Conservation (phyloP, 2,329 filamentous ascomycete genomes). For the Neofusicoccum cordaticola region DNA sequence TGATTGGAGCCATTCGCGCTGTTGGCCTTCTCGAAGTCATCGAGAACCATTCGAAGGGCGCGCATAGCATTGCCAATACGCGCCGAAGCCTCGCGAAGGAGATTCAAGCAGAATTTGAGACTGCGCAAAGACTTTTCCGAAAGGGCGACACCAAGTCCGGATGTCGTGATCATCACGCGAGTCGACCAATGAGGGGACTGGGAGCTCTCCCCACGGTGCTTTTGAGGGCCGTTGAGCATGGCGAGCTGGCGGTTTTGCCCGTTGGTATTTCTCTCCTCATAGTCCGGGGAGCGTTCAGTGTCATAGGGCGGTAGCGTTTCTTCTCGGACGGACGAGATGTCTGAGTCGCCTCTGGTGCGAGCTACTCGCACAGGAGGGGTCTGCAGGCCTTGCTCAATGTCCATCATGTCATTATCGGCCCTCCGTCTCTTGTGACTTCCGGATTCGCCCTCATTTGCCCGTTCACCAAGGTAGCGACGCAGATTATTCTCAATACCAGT, state of each 20-base stretch:
- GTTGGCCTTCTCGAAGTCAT: slow-evolving; percentile 68
- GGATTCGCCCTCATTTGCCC: slow-evolving; percentile 49
- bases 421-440: slow-evolving; percentile 43
- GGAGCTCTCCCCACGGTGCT: slow-evolving; percentile 22
- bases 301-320: slow-evolving; percentile 84
- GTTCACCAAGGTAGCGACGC: slow-evolving; percentile 72
- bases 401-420: slow-evolving; percentile 42
- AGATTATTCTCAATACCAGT: slow-evolving; percentile 87
- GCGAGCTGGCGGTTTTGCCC: slow-evolving; percentile 12
- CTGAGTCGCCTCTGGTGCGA: slow-evolving; percentile 6
- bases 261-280: slow-evolving; percentile 57
- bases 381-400: slow-evolving; percentile 45
- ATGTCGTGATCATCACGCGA: slow-evolving; percentile 83
- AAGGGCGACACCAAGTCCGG: slow-evolving; percentile 86
- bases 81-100: slow-evolving; percentile 77
- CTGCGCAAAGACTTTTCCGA: slow-evolving; percentile 82
- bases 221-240: slow-evolving; percentile 22
- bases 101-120: slow-evolving; percentile 77
- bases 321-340: slow-evolving; percentile 3
- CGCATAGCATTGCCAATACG: slow-evolving; percentile 74
- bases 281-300: slow-evolving; percentile 70
- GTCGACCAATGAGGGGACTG: slow-evolving; percentile 66
- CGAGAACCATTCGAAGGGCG: slow-evolving; percentile 70
- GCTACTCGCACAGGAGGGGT: slow-evolving; percentile 7
- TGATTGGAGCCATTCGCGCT: slow-evolving; percentile 24